phyloP scores from a whole-genome alignment of 176 grass and related monocot genomes.

The Bonia amplexicaulis region DNA sequence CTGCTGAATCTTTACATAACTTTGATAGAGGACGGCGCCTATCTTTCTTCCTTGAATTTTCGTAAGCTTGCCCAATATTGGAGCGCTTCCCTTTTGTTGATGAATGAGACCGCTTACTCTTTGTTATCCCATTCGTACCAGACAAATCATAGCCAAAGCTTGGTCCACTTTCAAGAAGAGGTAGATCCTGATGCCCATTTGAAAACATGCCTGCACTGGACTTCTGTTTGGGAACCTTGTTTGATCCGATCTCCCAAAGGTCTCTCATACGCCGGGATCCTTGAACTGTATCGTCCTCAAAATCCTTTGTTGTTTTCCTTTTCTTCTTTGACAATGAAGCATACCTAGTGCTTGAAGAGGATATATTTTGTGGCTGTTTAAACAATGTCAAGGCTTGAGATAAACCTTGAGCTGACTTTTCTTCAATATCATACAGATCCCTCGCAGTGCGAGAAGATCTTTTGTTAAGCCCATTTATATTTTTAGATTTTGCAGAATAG shows the following conservation, averaged over 20 bases:
- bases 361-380: slow-evolving; percentile 45
- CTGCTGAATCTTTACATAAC: slow-evolving; percentile 59
- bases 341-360: slow-evolving; percentile 57
- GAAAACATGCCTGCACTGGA: slow-evolving; percentile 11
- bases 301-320: slow-evolving; percentile 55
- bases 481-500: slow-evolving; percentile 46
- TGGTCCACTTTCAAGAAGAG: slow-evolving; percentile 46
- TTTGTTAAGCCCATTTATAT: slow-evolving; percentile 56
- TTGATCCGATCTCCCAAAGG: slow-evolving; percentile 75
- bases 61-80: slow-evolving; percentile 65
- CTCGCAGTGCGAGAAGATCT: slow-evolving; percentile 25
- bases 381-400: slow-evolving; percentile 47
- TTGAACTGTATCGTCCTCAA: slow-evolving; percentile 53
- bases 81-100: slow-evolving; percentile 72
- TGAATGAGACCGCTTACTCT: slow-evolving; percentile 44
- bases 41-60: slow-evolving; percentile 81
- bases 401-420: slow-evolving; percentile 40
- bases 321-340: slow-evolving; percentile 66
- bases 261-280: slow-evolving; percentile 88
- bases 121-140: slow-evolving; percentile 35
- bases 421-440: slow-evolving; percentile 41
- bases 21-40: slow-evolving; percentile 55
- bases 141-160: slow-evolving; percentile 48
- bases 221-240: slow-evolving; percentile 52
- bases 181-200: slow-evolving; percentile 36